These are phyloP conservation scores for Adansonia gregorii DNA, from an alignment of 441 rosid genomes.

Conservation along the genomic window DNA sequence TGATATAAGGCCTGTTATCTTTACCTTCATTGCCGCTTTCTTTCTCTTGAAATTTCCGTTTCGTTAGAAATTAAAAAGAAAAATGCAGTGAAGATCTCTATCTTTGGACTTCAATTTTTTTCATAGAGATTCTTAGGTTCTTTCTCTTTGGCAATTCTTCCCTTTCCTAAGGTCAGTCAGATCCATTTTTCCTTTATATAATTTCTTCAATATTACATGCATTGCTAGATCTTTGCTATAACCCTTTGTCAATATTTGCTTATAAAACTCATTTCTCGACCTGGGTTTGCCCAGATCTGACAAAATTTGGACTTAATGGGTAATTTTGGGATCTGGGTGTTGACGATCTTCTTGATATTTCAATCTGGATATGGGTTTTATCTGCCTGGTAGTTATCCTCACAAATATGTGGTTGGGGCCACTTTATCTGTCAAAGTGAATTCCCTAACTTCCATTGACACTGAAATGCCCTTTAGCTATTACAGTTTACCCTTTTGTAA, in stretches of 20 bases:
- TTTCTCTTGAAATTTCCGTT: constrained; percentile 3
- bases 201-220: constrained; percentile 4
- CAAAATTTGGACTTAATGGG: constrained; percentile 40
- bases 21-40: not conserved
- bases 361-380: constrained; percentile 57
- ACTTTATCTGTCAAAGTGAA: constrained; percentile 69
- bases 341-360: constrained; percentile 39
- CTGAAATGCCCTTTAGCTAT: constrained; percentile 77
- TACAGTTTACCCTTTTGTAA: constrained; percentile 71
- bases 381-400: constrained; percentile 77
- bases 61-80: not conserved
- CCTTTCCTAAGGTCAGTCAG: constrained; percentile 13
- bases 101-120: not conserved
- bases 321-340: constrained; percentile 53
- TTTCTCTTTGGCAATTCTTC: not conserved
- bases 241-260: not conserved
- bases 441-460: constrained; percentile 74
- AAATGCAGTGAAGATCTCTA: not conserved
- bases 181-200: not conserved
- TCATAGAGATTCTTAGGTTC: not conserved
- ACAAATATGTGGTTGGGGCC: constrained; percentile 49
- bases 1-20: not conserved
- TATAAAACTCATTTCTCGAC: constrained; percentile 24
- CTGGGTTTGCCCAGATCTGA: constrained; percentile 61
- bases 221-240: not conserved